These are phyloP conservation scores for Naganishia sp. DNA, from an alignment of 1,284 basidiomycete genomes.

Conservation along the genomic window DNA sequence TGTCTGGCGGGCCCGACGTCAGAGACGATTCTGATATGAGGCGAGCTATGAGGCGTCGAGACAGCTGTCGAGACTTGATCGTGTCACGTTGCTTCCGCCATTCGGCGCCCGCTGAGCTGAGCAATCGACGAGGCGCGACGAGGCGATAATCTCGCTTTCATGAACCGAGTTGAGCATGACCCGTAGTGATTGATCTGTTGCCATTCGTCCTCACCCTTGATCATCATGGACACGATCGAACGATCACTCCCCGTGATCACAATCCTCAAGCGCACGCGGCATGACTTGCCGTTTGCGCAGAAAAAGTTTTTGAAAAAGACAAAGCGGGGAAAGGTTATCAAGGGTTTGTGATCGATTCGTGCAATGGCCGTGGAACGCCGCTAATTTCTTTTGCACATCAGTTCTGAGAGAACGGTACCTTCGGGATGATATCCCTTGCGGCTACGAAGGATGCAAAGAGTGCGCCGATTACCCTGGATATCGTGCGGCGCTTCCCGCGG, in stretches of 20 bases:
- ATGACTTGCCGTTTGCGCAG: conserved; percentile 74
- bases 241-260: conserved; percentile 59
- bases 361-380: not conserved
- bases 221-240: conserved; percentile 14
- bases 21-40: no score
- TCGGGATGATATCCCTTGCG: conserved; percentile 90
- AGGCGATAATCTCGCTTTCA: no score
- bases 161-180: no score
- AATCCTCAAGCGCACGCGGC: conserved; percentile 71
- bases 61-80: no score
- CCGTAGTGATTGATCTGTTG: not conserved
- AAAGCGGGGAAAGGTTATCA: conserved; percentile 87
- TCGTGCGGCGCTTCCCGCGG: conserved; percentile 57
- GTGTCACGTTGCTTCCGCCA: no score
- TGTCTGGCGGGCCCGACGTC: no score
- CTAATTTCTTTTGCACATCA: conserved; percentile 38
- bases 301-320: conserved; percentile 95
- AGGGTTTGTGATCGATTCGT: conserved; percentile 60
- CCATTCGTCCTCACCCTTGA: not conserved
- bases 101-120: no score
- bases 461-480: conserved; percentile 58
- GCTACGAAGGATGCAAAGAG: conserved; percentile 68
- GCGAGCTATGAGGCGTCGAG: no score
- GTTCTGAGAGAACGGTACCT: conserved; percentile 95
- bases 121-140: no score